Evolutionary conservation across 768 basidiomycete species (phyloP).

Genomic region (Crucibulum laeve): DNA sequence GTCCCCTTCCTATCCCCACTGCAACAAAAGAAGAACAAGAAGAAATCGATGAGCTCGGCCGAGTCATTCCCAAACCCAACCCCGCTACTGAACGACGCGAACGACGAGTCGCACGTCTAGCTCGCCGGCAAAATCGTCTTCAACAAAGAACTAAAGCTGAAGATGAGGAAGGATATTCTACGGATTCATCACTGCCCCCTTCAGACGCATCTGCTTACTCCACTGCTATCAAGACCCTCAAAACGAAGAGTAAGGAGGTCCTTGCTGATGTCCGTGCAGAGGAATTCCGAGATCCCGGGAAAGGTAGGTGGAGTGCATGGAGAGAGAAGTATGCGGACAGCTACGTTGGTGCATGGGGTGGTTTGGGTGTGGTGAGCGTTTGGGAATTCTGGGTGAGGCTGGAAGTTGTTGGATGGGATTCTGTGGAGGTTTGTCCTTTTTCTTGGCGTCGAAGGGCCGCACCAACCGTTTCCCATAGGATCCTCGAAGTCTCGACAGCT

Average conservation of each 20-base stretch:
- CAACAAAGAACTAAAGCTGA: conserved; percentile 18
- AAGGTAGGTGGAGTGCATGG: conserved; percentile 69
- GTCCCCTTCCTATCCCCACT: conserved; percentile 34
- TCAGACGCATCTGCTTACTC: conserved; percentile 69
- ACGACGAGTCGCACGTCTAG: conserved; percentile 53
- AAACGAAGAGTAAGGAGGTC: conserved; percentile 47
- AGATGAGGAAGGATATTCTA: conserved; percentile 82
- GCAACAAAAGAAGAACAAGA: conserved; percentile 20
- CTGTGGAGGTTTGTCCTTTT: conserved; percentile 52
- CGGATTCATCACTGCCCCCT: conserved; percentile 69
- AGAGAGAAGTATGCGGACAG: conserved; percentile 72
- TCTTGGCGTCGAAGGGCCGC: conserved; percentile 4
- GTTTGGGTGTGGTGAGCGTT: conserved; percentile 78
- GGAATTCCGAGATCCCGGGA: conserved; percentile 78
- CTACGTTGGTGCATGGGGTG: conserved; percentile 89
- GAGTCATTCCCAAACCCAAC: conserved; percentile 41
- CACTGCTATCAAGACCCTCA: conserved; percentile 53
- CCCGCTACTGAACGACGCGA: conserved; percentile 42
- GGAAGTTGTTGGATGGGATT: conserved; percentile 87
- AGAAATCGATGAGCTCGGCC: conserved; percentile 62
- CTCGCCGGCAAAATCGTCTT: conserved; percentile 47
- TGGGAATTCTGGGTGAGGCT: conserved; percentile 96
- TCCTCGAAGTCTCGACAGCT: conserved; percentile 62
- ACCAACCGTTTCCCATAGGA: conserved; percentile 29
- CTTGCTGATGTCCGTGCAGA: conserved; percentile 79